Conservation (phyloP, 164 flowering plant genomes). For the Paratinospora sagittata region DNA sequence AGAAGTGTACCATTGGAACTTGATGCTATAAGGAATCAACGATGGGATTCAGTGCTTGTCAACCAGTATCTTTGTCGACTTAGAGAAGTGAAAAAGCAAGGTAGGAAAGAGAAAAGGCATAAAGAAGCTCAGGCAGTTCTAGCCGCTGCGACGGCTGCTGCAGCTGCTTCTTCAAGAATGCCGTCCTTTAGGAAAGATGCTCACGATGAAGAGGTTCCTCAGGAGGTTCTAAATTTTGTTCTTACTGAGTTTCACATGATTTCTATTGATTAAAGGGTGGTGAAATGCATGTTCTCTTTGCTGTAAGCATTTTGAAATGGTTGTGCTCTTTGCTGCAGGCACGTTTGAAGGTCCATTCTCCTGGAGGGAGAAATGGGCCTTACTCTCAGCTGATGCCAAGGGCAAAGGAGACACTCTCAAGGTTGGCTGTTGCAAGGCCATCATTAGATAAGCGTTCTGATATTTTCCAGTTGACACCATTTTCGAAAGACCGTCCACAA, state of each 20-base stretch:
- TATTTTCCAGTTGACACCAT: constrained; percentile 25
- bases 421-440: constrained; percentile 40
- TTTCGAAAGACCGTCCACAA: constrained; percentile 47
- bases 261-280: not conserved
- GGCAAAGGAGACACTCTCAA: constrained; percentile 57
- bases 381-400: constrained; percentile 52
- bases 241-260: not conserved
- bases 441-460: constrained; percentile 50
- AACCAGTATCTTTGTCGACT: constrained; percentile 69
- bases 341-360: constrained; percentile 28
- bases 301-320: constrained; percentile 29
- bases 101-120: constrained; percentile 82
- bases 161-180: constrained; percentile 80
- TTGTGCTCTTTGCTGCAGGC: constrained; percentile 30
- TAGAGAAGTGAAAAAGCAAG: constrained; percentile 79
- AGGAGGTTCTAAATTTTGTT: constrained; percentile 40
- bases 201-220: constrained; percentile 51
- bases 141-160: constrained; percentile 99
- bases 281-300: not conserved
- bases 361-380: constrained; percentile 39
- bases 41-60: constrained; percentile 81
- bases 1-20: constrained; percentile 65
- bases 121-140: constrained; percentile 91
- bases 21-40: constrained; percentile 42
- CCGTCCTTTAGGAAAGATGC: constrained; percentile 78